Conservation (phyloP, 2,329 filamentous ascomycete genomes). For the Colletotrichum aenigma region DNA sequence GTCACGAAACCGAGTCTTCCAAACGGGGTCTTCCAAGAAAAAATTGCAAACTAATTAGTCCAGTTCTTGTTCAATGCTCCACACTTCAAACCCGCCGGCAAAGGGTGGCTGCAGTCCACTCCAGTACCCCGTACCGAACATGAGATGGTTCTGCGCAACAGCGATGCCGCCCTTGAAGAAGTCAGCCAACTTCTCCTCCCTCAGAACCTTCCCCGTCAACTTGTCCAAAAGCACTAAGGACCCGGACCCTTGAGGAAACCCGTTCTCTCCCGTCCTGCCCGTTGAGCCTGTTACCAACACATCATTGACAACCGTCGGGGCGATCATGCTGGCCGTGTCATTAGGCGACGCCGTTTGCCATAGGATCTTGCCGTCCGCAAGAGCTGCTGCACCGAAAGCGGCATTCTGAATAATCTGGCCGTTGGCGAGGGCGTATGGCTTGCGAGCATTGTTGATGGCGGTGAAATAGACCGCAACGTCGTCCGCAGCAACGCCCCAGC, state of each 20-base stretch:
- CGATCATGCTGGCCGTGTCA: background rate
- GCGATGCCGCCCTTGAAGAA: background rate
- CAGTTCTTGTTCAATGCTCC: background rate
- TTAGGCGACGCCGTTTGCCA: background rate
- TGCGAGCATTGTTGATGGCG: background rate
- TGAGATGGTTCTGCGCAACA: background rate
- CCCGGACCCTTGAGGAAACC: background rate
- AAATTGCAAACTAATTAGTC: rapidly evolving
- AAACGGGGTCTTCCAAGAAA: background rate
- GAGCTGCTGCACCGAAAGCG: background rate
- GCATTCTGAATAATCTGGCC: background rate
- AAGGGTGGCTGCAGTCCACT: background rate
- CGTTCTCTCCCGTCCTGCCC: background rate
- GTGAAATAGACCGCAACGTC: background rate
- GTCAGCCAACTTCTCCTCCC: background rate
- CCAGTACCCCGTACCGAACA: background rate
- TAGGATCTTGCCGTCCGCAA: background rate
- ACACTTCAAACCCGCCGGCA: background rate
- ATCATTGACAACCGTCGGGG: background rate
- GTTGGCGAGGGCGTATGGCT: background rate
- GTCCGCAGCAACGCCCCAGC: background rate
- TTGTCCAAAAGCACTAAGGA: background rate
- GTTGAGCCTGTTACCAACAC: background rate
- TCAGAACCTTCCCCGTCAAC: background rate
- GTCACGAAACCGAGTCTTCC: background rate